phyloP scores from a whole-genome alignment of 192 early-diverging fungal genomes.

The Radiomyces spectabilis region DNA sequence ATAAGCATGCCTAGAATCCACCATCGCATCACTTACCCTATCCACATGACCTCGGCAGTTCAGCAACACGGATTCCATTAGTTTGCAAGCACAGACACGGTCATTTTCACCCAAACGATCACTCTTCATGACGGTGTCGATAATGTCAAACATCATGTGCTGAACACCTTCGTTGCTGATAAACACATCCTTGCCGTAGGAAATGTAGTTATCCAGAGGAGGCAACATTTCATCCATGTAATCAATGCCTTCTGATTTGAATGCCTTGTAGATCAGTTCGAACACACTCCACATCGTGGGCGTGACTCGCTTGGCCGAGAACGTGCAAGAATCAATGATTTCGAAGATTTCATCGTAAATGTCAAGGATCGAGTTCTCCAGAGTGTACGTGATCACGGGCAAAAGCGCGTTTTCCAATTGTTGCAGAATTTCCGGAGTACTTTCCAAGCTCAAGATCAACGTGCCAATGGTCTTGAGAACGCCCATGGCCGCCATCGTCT shows the following conservation, averaged over 20 bases:
- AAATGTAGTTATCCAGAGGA: conserved; percentile 83
- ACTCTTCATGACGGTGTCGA: conserved; percentile 74
- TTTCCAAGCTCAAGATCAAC: conserved; percentile 78
- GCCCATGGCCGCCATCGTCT: conserved; percentile 83
- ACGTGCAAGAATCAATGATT: conserved; percentile 83
- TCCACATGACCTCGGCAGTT: conserved; percentile 81
- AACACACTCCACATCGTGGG: conserved; percentile 80
- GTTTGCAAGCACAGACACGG: conserved; percentile 71
- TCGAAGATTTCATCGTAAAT: conserved; percentile 85
- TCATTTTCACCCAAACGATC: conserved; percentile 72
- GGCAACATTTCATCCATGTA: conserved; percentile 87
- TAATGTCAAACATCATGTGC: conserved; percentile 72
- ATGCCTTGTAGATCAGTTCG: conserved; percentile 64
- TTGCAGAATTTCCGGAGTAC: conserved; percentile 70
- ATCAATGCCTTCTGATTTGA: conserved; percentile 72
- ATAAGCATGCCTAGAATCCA: background rate
- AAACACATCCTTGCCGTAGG: conserved; percentile 78
- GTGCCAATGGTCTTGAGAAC: conserved; percentile 86
- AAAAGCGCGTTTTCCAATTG: conserved; percentile 70
- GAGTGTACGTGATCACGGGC: conserved; percentile 70
- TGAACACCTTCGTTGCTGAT: conserved; percentile 56
- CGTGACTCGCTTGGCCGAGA: conserved; percentile 72
- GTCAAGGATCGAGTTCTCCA: conserved; percentile 69
- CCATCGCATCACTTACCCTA: conserved; percentile 23
- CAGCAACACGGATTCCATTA: conserved; percentile 79